Evolutionary conservation across 495 filamentous ascomycete species (phyloP).

Genomic region (Aspergillus campestris): DNA sequence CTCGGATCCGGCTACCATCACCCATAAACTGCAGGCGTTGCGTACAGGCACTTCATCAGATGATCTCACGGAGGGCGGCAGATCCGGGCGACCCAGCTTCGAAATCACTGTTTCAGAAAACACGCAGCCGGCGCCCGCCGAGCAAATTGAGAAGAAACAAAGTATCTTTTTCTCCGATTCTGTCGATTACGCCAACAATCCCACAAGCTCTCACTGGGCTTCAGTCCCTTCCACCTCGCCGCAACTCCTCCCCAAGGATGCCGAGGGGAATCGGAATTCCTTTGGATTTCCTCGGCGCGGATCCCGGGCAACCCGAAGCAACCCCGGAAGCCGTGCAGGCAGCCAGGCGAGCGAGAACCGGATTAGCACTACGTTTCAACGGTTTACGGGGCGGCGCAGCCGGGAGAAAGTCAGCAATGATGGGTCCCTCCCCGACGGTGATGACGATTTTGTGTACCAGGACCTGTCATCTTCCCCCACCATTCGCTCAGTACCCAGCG

Average conservation of each 20-base stretch:
- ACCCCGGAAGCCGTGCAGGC: constrained; percentile 54
- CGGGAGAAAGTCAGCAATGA: constrained; percentile 32
- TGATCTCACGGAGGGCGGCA: constrained; percentile 16
- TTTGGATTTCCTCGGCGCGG: constrained; percentile 49
- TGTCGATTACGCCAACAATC: constrained; percentile 14
- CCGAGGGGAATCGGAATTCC: constrained; percentile 43
- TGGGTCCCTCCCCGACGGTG: constrained; percentile 18
- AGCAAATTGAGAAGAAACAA: constrained; percentile 10
- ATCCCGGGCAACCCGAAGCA: constrained; percentile 46
- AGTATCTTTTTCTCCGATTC: constrained; percentile 24
- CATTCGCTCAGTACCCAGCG: constrained; percentile 15
- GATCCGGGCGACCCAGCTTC: constrained; percentile 31
- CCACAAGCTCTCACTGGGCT: constrained; percentile 28
- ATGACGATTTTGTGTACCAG: constrained; percentile 26
- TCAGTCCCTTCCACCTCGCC: constrained; percentile 40
- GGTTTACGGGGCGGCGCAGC: constrained; percentile 49
- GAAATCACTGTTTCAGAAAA: constrained; percentile 31
- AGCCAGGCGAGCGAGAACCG: constrained; percentile 61
- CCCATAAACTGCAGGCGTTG: constrained; percentile 10
- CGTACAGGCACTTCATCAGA: constrained; percentile 8
- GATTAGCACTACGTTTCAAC: constrained; percentile 57
- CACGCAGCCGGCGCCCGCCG: not conserved
- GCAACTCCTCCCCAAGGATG: constrained; percentile 35
- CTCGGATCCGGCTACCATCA: constrained; percentile 15
- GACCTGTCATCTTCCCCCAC: constrained; percentile 17